These are phyloP conservation scores for Citrus cavaleriei DNA, from an alignment of 345 rosid species.

Conservation along the genomic window DNA sequence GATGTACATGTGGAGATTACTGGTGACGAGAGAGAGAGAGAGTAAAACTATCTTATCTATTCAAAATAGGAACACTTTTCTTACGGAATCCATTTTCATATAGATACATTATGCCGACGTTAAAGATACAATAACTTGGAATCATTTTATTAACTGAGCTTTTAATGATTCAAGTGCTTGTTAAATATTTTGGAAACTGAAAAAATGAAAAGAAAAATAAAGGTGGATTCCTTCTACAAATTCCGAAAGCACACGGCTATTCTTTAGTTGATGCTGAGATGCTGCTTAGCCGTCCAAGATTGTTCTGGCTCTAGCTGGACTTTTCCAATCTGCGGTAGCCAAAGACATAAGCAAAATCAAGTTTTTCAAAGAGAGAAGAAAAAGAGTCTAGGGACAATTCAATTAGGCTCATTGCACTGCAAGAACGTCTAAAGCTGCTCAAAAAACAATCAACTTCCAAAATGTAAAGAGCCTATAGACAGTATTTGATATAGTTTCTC, in stretches of 20 bases:
- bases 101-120: neutral
- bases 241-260: slow-evolving; percentile 3
- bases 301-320: slow-evolving; percentile 73
- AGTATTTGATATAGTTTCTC: slow-evolving; percentile 1
- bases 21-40: slow-evolving; percentile 35
- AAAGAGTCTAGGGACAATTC: neutral
- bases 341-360: slow-evolving; percentile 4
- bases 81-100: neutral
- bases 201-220: neutral
- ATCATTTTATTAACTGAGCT: neutral
- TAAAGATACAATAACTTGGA: neutral
- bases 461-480: neutral
- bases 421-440: neutral
- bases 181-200: neutral
- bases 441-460: neutral
- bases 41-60: neutral
- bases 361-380: neutral
- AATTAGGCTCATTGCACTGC: neutral
- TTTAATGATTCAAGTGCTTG: slow-evolving; percentile 8
- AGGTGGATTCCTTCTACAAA: slow-evolving; percentile 1
- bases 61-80: neutral
- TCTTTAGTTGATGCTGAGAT: slow-evolving; percentile 48
- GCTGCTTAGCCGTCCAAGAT: slow-evolving; percentile 86
- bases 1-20: slow-evolving; percentile 53
- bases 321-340: slow-evolving; percentile 56